These are phyloP conservation scores for Phialemoniopsis sp. DNA, from an alignment of 2,329 filamentous ascomycete species.

Conservation along the genomic window DNA sequence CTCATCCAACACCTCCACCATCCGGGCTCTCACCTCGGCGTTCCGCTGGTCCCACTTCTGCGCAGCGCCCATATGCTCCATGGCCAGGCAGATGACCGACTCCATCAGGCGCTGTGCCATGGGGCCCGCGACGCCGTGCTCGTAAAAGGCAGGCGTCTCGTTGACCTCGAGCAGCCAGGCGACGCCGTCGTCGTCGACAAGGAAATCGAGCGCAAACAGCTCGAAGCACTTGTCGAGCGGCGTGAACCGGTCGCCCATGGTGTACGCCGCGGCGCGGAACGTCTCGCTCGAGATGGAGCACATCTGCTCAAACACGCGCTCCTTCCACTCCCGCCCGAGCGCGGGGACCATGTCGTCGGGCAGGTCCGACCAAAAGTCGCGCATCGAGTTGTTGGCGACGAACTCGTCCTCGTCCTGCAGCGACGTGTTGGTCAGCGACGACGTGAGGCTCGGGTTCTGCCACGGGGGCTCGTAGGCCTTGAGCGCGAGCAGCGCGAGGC, in stretches of 20 bases:
- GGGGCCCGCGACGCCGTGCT: conserved; percentile 25
- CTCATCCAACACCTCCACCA: conserved; percentile 21
- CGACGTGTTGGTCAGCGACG: conserved; percentile 30
- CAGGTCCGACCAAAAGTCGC: conserved; percentile 22
- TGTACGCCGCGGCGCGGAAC: conserved; percentile 26
- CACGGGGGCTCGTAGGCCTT: conserved; percentile 30
- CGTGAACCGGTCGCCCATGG: conserved; percentile 32
- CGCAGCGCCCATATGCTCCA: conserved; percentile 26
- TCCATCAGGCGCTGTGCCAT: conserved; percentile 28
- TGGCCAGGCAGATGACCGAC: conserved; percentile 22
- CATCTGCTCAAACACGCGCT: conserved; percentile 24
- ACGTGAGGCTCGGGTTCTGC: conserved; percentile 24
- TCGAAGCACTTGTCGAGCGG: conserved; percentile 30
- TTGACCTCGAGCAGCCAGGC: conserved; percentile 32
- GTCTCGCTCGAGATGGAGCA: conserved; percentile 26
- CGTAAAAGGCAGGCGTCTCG: conserved; percentile 31
- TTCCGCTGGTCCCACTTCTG: conserved; percentile 7
- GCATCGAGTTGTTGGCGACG: conserved; percentile 23
- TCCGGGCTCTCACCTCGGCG: conserved; percentile 8
- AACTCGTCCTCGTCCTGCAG: conserved; percentile 29
- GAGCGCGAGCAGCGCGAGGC: conserved; percentile 26
- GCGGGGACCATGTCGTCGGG: conserved; percentile 20
- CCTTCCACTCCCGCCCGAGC: conserved; percentile 21
- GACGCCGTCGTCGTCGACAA: conserved; percentile 22
- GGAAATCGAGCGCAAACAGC: conserved; percentile 29